Evolutionary conservation across 306 rosid species (phyloP).

Genomic region (Ochetophila trinervis): DNA sequence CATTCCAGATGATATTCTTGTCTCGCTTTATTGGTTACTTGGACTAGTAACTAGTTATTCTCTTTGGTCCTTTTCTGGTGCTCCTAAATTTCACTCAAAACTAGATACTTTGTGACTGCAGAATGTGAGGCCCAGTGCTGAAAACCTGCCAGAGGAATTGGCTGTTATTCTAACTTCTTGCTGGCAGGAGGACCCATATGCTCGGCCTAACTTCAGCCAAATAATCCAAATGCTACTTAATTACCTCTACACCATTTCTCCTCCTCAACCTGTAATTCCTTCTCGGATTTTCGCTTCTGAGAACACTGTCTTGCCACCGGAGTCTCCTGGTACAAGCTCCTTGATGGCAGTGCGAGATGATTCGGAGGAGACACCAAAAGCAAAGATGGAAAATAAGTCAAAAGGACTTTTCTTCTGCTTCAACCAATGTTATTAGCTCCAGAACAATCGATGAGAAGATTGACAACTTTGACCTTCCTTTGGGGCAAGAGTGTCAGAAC

Average conservation of each 20-base stretch:
- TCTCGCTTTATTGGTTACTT: background rate
- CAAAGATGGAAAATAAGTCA: slow-evolving; percentile 50
- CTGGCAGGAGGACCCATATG: slow-evolving; percentile 93
- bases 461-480: slow-evolving; percentile 4
- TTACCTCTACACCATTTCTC: slow-evolving; percentile 71
- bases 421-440: slow-evolving; percentile 67
- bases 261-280: slow-evolving; percentile 59
- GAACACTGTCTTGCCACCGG: slow-evolving; percentile 67
- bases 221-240: slow-evolving; percentile 80
- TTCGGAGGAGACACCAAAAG: slow-evolving; percentile 63
- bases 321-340: slow-evolving; percentile 94
- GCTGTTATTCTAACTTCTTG: slow-evolving; percentile 71
- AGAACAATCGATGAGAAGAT: slow-evolving; percentile 27
- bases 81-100: slow-evolving; percentile 20
- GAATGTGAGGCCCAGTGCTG: slow-evolving; percentile 95
- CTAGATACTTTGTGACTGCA: slow-evolving; percentile 42
- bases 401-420: slow-evolving; percentile 84
- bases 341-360: slow-evolving; percentile 68
- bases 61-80: background rate
- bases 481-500: slow-evolving; percentile 29
- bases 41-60: slow-evolving; percentile 11
- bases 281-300: slow-evolving; percentile 67
- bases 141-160: slow-evolving; percentile 73
- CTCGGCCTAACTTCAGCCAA: slow-evolving; percentile 79
- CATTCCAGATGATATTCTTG: background rate